Evolutionary conservation across 805 yeast genomes (phyloP).

Genomic region (Ogataea ramenticola): DNA sequence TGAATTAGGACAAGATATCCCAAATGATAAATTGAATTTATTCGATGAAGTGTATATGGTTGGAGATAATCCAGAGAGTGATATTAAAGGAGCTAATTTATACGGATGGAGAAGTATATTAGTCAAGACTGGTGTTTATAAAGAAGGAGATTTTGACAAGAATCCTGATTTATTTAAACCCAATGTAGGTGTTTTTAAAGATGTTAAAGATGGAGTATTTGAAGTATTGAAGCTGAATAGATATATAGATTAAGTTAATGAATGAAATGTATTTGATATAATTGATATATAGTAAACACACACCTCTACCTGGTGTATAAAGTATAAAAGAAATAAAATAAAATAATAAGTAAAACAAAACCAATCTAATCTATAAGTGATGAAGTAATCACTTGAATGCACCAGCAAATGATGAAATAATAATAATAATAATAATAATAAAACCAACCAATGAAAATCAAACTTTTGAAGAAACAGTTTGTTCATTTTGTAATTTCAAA

Average conservation of each 20-base stretch:
- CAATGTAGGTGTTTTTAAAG: conserved; percentile 40
- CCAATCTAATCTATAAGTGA: not conserved
- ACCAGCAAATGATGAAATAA: too few species aligned
- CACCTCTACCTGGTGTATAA: not conserved
- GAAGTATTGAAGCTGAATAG: conserved; percentile 14
- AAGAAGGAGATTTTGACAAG: conserved; percentile 38
- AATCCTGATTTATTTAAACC: conserved; percentile 32
- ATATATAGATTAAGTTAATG: not conserved
- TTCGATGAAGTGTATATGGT: conserved; percentile 79
- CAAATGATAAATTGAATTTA: conserved; percentile 31
- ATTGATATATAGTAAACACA: too few species aligned
- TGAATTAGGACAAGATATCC: conserved; percentile 28
- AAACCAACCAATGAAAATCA: too few species aligned
- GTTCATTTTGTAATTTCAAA: conserved; percentile 72
- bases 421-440: too few species aligned
- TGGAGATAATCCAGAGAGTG: conserved; percentile 94
- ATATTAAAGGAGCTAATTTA: conserved; percentile 80
- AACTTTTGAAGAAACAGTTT: conserved; percentile 71
- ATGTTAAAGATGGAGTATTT: conserved; percentile 39
- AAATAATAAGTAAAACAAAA: not conserved
- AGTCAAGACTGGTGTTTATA: conserved; percentile 83
- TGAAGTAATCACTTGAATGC: too few species aligned
- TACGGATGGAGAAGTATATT: conserved; percentile 87
- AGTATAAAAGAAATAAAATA: not conserved
- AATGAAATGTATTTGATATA: not conserved